These are phyloP conservation scores for Coemansia nantahalensis DNA, from an alignment of 192 early-diverging fungal species.

Conservation along the genomic window DNA sequence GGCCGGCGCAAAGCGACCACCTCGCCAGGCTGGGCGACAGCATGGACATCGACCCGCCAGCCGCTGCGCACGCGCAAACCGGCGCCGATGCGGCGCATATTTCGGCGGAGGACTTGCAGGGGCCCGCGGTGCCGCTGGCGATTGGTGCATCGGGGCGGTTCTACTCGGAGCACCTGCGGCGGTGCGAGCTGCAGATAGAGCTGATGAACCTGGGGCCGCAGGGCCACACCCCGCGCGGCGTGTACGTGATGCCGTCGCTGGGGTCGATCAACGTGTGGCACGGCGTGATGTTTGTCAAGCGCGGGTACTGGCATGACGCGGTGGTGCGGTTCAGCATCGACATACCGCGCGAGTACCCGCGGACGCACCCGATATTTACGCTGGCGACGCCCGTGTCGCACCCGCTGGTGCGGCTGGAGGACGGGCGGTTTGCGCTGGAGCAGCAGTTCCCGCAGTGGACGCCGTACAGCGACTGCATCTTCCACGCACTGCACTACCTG, in stretches of 20 bases:
- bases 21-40: constrained; percentile 9
- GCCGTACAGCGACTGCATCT: constrained; percentile 78
- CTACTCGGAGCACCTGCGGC: constrained; percentile 54
- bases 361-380: constrained; percentile 61
- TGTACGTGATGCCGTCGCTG: constrained; percentile 79
- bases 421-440: constrained; percentile 64
- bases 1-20: not conserved
- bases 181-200: constrained; percentile 50
- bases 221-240: constrained; percentile 78
- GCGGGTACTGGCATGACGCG: constrained; percentile 84
- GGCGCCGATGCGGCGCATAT: constrained; percentile 8
- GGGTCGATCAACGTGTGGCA: constrained; percentile 67
- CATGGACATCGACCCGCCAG: constrained; percentile 42
- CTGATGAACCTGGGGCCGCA: constrained; percentile 33
- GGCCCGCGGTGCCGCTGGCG: constrained; percentile 35
- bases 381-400: constrained; percentile 81
- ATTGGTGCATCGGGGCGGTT: constrained; percentile 35
- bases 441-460: constrained; percentile 82
- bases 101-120: constrained; percentile 23
- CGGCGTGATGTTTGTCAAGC: constrained; percentile 83
- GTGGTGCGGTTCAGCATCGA: constrained; percentile 85
- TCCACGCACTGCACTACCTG: constrained; percentile 82
- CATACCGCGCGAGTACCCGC: constrained; percentile 81
- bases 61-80: not conserved
- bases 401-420: constrained; percentile 72